Percentiles rank a stretch among this genome's conserved stretches.
phyloP scores from a whole-genome alignment of 768 basidiomycete species.

The Xerocomus spinulosus region DNA sequence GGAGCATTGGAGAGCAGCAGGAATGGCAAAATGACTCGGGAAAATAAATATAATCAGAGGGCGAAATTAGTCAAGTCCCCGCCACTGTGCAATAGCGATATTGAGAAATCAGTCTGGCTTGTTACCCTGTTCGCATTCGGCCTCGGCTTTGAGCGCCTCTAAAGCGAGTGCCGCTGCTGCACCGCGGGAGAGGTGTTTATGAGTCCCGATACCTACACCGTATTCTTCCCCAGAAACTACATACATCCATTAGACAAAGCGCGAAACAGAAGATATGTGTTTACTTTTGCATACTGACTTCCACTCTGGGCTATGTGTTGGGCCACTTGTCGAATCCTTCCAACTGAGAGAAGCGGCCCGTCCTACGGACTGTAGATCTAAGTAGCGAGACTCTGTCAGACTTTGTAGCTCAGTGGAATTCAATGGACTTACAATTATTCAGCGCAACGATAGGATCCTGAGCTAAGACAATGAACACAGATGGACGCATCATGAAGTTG shows the following conservation, averaged over 20 bases:
- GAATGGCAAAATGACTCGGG: neutral
- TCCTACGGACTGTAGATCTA: slow-evolving; percentile 53
- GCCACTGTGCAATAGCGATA: neutral
- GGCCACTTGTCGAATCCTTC: slow-evolving; percentile 44
- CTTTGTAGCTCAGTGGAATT: neutral
- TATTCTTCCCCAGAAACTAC: slow-evolving; percentile 49
- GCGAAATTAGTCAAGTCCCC: neutral
- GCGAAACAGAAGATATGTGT: slow-evolving; percentile 11
- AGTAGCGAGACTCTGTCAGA: neutral
- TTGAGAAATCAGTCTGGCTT: neutral
- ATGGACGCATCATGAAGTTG: neutral
- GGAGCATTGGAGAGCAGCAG: too few species aligned
- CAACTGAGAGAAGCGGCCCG: slow-evolving; percentile 48
- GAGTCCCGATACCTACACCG: slow-evolving; percentile 46
- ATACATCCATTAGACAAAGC: slow-evolving; percentile 10
- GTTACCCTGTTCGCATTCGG: slow-evolving; percentile 15
- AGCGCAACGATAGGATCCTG: slow-evolving; percentile 32
- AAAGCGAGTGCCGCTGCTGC: slow-evolving; percentile 34
- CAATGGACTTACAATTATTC: slow-evolving; percentile 38
- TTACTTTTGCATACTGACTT: slow-evolving; percentile 57
- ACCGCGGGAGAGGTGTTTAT: slow-evolving; percentile 50
- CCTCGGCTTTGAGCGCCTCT: slow-evolving; percentile 30
- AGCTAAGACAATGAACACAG: slow-evolving; percentile 16
- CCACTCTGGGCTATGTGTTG: slow-evolving; percentile 47
- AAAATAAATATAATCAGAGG: slow-evolving; percentile 8